These are phyloP conservation scores for Sporisorium scitamineum DNA, from an alignment of 1,284 basidiomycete genomes.

Conservation along the genomic window DNA sequence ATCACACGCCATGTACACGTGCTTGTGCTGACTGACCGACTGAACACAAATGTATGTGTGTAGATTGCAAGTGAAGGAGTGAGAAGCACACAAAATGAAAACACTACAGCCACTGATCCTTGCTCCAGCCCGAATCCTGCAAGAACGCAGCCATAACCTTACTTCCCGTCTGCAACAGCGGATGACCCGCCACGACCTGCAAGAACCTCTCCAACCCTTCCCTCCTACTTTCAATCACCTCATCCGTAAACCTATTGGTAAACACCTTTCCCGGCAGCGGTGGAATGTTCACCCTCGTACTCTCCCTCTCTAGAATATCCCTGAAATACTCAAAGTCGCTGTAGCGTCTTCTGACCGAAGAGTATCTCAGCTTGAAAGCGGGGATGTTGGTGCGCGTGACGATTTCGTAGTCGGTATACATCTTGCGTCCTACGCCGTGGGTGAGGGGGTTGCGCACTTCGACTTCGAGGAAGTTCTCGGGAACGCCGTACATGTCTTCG, in stretches of 20 bases:
- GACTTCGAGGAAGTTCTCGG: slow-evolving; percentile 96
- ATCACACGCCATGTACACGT: neutral
- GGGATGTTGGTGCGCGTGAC: slow-evolving; percentile 99
- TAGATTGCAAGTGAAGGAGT: neutral
- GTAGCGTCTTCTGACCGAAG: slow-evolving; percentile 91
- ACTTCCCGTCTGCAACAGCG: slow-evolving; percentile 95
- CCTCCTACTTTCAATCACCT: slow-evolving; percentile 90
- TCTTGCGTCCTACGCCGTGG: slow-evolving; percentile 83
- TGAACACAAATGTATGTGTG: neutral
- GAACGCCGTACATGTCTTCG: slow-evolving; percentile 92
- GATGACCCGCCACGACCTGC: slow-evolving; percentile 96
- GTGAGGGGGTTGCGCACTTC: slow-evolving; percentile 97
- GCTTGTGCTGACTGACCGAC: neutral
- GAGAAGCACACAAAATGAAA: neutral
- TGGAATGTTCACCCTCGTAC: slow-evolving; percentile 95
- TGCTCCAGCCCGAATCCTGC: slow-evolving; percentile 73
- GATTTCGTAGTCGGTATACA: slow-evolving; percentile 99
- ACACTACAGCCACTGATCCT: slow-evolving; percentile 53
- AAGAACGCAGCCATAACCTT: slow-evolving; percentile 97
- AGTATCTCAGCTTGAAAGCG: slow-evolving; percentile 96
- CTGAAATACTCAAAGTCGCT: slow-evolving; percentile 99
- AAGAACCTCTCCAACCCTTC: slow-evolving; percentile 96
- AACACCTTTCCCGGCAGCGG: slow-evolving; percentile 88
- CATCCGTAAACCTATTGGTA: slow-evolving; percentile 86
- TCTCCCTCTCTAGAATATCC: slow-evolving; percentile 96